phyloP scores from a whole-genome alignment of 108 stramenopile genomes.

The Cyclostephanos tholiformis region DNA sequence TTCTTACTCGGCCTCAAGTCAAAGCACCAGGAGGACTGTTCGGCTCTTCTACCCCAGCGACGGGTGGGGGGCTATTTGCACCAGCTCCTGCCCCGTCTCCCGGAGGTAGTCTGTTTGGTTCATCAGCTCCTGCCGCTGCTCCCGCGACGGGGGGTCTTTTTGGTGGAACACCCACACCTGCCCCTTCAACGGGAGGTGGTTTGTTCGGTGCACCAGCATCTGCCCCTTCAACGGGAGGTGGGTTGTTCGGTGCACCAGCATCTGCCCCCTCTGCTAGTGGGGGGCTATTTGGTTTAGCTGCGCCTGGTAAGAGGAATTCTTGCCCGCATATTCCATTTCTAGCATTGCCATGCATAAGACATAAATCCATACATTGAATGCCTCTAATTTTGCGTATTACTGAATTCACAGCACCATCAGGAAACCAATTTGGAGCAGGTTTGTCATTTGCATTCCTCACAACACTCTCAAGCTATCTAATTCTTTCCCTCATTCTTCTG shows the following conservation, averaged over 20 bases:
- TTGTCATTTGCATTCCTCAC: neutral
- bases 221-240: neutral
- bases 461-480: neutral
- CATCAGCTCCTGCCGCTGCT: constrained; percentile 57
- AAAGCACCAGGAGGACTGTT: constrained; percentile 50
- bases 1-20: neutral
- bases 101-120: constrained; percentile 52
- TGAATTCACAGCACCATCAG: constrained; percentile 6
- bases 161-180: constrained; percentile 15
- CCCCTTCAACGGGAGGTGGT: neutral
- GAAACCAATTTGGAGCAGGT: constrained; percentile 11
- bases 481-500: neutral
- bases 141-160: constrained; percentile 36
- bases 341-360: neutral
- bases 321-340: neutral
- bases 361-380: constrained; percentile 14
- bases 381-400: neutral
- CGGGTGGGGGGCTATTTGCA: neutral
- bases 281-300: constrained; percentile 40
- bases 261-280: constrained; percentile 9
- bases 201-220: neutral
- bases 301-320: constrained; percentile 44
- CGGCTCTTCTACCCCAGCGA: constrained; percentile 43
- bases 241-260: neutral
- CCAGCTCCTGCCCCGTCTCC: constrained; percentile 14